Percentiles rank a stretch among this genome's conserved stretches.
phyloP scores from a whole-genome alignment of 1,284 basidiomycete genomes.

The Ceratobasidium theobromae region DNA sequence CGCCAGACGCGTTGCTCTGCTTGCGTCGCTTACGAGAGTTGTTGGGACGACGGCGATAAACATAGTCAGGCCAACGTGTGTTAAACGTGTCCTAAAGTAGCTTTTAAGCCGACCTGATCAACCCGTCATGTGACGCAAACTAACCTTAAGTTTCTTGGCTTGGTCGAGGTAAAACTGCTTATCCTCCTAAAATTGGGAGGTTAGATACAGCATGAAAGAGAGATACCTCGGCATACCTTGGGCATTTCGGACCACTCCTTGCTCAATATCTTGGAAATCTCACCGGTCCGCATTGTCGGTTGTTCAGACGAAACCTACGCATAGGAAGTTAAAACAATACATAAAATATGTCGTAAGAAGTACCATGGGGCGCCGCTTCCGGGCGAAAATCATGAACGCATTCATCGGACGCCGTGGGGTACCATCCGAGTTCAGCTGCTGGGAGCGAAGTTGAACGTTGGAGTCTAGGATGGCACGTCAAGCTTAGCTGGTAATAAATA shows the following conservation, averaged over 20 bases:
- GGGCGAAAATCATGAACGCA: conserved; percentile 86
- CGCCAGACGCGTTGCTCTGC: not conserved
- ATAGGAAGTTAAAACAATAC: not conserved
- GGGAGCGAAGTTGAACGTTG: conserved; percentile 40
- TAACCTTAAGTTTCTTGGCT: conserved; percentile 52
- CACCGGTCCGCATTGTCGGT: conserved; percentile 80
- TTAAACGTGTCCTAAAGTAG: conserved; percentile 64
- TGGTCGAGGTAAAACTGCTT: conserved; percentile 84
- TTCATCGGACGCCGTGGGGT: conserved; percentile 89
- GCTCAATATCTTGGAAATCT: conserved; percentile 79
- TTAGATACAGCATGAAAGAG: too few species aligned
- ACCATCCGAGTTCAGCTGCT: conserved; percentile 77
- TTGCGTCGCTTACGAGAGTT: conserved; percentile 61
- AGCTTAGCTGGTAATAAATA: not conserved
- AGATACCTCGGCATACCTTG: conserved; percentile 56
- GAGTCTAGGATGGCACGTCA: conserved; percentile 9
- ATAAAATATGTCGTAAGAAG: not conserved
- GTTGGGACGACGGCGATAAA: conserved; percentile 78
- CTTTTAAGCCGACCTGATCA: not conserved
- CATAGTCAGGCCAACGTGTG: conserved; percentile 83
- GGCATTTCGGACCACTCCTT: conserved; percentile 78
- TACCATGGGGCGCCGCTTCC: conserved; percentile 40
- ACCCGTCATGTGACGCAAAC: not conserved
- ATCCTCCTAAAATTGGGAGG: conserved; percentile 53
- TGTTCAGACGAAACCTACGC: conserved; percentile 79